phyloP scores from a whole-genome alignment of 1,139 yeast species.

The Magnusiomyces paraingens region DNA sequence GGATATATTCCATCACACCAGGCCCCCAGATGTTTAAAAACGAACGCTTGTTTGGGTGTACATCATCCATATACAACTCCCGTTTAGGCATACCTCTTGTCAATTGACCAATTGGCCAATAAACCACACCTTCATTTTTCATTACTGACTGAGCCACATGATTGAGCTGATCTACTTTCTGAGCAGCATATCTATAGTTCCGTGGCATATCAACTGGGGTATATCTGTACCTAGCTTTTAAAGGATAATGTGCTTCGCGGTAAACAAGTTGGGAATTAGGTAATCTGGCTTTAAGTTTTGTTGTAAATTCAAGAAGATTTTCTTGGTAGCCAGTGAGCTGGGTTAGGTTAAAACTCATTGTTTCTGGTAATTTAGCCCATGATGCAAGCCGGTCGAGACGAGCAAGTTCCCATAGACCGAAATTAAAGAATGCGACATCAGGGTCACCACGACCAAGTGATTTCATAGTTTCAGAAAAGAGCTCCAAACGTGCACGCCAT shows the following conservation, averaged over 20 bases:
- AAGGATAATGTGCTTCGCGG: too few relatives aligned
- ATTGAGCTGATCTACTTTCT: constrained; percentile 18
- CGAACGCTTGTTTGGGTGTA: constrained; percentile 10
- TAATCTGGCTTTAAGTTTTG: too few relatives aligned
- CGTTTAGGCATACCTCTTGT: constrained; percentile 15
- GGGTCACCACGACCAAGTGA: constrained; percentile 12
- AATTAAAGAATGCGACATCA: constrained; percentile 14
- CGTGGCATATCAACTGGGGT: too few relatives aligned
- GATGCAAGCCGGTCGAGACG: constrained; percentile 15
- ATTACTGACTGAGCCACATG: constrained; percentile 12
- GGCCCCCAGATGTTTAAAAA: constrained; percentile 10
- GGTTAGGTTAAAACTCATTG: too few relatives aligned
- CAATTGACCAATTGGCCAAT: constrained; percentile 18
- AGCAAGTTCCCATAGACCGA: constrained; percentile 19
- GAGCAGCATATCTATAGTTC: neutral
- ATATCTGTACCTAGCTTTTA: too few relatives aligned
- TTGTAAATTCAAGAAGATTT: too few relatives aligned
- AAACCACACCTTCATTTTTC: constrained; percentile 5
- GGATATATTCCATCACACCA: constrained; percentile 12
- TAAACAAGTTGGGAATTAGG: too few relatives aligned
- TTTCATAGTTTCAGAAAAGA: constrained; percentile 8
- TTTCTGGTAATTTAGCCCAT: too few relatives aligned
- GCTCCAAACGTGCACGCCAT: constrained; percentile 12
- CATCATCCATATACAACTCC: constrained; percentile 4
- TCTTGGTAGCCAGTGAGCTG: too few relatives aligned